Conservation (phyloP, 208 protist genomes). For the Leptomonas pyrrhocoris region DNA sequence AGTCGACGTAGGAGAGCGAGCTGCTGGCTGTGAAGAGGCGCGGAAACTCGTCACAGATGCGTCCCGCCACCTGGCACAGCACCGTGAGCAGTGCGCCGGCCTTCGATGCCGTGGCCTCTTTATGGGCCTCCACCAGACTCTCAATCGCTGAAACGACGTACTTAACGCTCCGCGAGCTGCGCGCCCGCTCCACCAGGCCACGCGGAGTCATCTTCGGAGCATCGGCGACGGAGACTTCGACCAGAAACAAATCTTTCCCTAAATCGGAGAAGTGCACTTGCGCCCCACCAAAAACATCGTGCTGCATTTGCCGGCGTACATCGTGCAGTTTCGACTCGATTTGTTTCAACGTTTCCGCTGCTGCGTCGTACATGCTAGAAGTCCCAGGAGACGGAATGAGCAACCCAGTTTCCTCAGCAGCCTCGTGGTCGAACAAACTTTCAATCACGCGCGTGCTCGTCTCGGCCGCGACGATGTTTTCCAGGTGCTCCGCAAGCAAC, state of each 20-base stretch:
- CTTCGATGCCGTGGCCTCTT: slow-evolving; percentile 59
- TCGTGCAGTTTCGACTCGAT: slow-evolving; percentile 68
- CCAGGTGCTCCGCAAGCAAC: slow-evolving; percentile 67
- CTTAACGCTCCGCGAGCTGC: slow-evolving; percentile 73
- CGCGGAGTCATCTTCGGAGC: slow-evolving; percentile 50
- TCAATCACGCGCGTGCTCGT: slow-evolving; percentile 55
- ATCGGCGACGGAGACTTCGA: slow-evolving; percentile 69
- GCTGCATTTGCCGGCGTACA: slow-evolving; percentile 36
- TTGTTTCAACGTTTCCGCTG: slow-evolving; percentile 33
- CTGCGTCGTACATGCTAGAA: slow-evolving; percentile 62
- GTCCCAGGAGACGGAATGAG: slow-evolving; percentile 74
- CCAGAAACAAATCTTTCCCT: slow-evolving; percentile 86
- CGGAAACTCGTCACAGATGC: slow-evolving; percentile 75
- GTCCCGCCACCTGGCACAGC: slow-evolving; percentile 60
- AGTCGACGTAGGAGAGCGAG: slow-evolving; percentile 85
- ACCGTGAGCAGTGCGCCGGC: slow-evolving; percentile 65
- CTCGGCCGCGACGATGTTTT: slow-evolving; percentile 37
- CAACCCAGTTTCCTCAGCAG: slow-evolving; percentile 48
- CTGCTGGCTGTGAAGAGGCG: slow-evolving; percentile 56
- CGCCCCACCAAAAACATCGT: slow-evolving; percentile 60
- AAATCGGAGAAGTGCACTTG: slow-evolving; percentile 64
- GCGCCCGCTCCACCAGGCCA: slow-evolving; percentile 70
- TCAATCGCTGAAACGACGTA: slow-evolving; percentile 60
- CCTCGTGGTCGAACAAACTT: slow-evolving; percentile 63
- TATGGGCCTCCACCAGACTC: slow-evolving; percentile 55